Percentiles rank a stretch among this genome's conserved stretches.
Evolutionary conservation across 805 yeast species (phyloP).

Genomic region (Debaryomyces castellii): DNA sequence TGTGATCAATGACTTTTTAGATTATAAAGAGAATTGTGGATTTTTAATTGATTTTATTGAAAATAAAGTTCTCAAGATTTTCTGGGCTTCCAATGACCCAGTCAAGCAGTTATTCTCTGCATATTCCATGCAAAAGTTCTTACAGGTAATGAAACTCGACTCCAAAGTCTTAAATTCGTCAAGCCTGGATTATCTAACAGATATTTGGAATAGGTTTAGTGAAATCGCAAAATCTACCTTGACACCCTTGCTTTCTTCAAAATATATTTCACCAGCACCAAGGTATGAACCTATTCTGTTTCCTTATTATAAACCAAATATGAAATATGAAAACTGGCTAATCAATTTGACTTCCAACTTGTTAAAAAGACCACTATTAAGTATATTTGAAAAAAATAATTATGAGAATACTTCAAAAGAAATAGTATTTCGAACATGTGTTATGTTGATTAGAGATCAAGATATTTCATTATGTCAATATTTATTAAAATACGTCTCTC

Average conservation of each 20-base stretch:
- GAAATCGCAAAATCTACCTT: constrained; percentile 70
- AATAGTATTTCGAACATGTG: constrained; percentile 58
- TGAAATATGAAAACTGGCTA: constrained; percentile 71
- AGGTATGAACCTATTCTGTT: constrained; percentile 48
- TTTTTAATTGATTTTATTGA: constrained; percentile 69
- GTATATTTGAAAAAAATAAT: constrained; percentile 9
- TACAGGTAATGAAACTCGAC: constrained; percentile 59
- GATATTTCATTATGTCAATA: constrained; percentile 70
- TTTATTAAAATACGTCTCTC: constrained; percentile 72
- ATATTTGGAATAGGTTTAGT: constrained; percentile 62
- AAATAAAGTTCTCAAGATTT: constrained; percentile 72
- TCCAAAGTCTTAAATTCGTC: constrained; percentile 16
- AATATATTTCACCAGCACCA: constrained; percentile 61
- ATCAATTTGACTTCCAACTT: constrained; percentile 66
- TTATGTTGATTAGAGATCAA: constrained; percentile 65
- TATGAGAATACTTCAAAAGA: constrained; percentile 15
- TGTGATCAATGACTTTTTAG: constrained; percentile 61
- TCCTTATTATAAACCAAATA: constrained; percentile 62
- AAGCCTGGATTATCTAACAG: constrained; percentile 15
- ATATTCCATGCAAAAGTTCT: constrained; percentile 82
- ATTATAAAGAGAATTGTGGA: constrained; percentile 56
- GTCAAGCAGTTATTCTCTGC: constrained; percentile 80
- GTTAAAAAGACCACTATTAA: constrained; percentile 41
- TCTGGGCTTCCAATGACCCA: constrained; percentile 90
- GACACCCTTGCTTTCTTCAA: constrained; percentile 71